These are phyloP conservation scores for Solanum hybrid DNA, from an alignment of 305 asterid species.

Conservation along the genomic window DNA sequence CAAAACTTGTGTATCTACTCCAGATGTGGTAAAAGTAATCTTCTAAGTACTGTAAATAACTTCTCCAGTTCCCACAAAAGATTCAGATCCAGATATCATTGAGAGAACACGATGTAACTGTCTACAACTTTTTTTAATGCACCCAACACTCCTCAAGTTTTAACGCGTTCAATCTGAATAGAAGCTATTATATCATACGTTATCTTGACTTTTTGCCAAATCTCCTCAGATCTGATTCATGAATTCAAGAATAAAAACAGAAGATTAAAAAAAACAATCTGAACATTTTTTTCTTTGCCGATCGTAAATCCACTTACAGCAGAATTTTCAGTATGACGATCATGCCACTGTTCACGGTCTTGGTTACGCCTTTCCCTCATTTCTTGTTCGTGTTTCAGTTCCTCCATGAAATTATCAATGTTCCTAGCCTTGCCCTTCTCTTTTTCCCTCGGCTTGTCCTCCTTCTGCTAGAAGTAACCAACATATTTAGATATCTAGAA, in stretches of 20 bases:
- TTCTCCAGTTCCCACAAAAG: background rate
- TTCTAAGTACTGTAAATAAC: background rate
- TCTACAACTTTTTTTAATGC: background rate
- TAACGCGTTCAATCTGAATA: background rate
- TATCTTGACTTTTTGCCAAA: background rate
- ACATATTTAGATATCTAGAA: background rate
- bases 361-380: slow-evolving; percentile 84
- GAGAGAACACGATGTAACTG: background rate
- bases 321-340: slow-evolving; percentile 57
- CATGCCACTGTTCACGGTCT: slow-evolving; percentile 73
- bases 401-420: slow-evolving; percentile 96
- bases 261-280: background rate
- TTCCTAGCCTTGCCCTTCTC: slow-evolving; percentile 74
- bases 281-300: background rate
- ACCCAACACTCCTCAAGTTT: background rate
- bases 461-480: slow-evolving; percentile 28
- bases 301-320: slow-evolving; percentile 29
- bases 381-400: slow-evolving; percentile 88
- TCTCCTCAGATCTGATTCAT: background rate
- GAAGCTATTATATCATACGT: background rate
- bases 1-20: background rate
- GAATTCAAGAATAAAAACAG: background rate
- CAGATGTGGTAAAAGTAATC: background rate
- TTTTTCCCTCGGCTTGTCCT: slow-evolving; percentile 75
- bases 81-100: background rate